Conservation (phyloP, 441 rosid genomes). For the Biscutella laevigata region DNA sequence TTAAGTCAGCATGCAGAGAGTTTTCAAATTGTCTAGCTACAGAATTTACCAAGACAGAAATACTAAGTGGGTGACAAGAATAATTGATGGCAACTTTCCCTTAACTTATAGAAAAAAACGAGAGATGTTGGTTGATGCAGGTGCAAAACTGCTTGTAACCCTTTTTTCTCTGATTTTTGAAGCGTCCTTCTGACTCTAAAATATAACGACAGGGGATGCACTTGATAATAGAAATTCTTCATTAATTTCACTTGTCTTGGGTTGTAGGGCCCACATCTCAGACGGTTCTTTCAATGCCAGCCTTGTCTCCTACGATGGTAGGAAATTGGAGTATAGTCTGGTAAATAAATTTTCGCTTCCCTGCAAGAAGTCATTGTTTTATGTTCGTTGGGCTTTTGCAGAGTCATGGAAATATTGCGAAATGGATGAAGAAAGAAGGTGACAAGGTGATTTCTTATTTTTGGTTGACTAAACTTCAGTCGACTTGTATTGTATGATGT, state of each 20-base stretch:
- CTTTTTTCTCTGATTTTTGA: conserved; percentile 2
- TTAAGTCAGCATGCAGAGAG: background rate
- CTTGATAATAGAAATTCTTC: background rate
- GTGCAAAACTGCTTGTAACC: background rate
- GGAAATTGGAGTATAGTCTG: conserved; percentile 14
- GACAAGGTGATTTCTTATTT: conserved; percentile 49
- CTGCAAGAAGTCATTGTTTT: conserved; percentile 21
- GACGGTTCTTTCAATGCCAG: conserved; percentile 78
- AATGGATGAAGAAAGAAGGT: conserved; percentile 94
- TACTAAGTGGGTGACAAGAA: background rate
- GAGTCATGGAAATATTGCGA: conserved; percentile 89
- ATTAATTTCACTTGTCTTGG: conserved; percentile 29
- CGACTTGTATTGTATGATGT: background rate
- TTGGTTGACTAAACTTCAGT: conserved; percentile 12
- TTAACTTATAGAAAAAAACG: background rate
- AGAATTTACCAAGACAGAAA: background rate
- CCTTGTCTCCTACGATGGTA: conserved; percentile 96
- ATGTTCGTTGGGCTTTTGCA: conserved; percentile 34
- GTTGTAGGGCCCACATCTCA: conserved; percentile 51
- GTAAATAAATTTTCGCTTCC: conserved; percentile 7
- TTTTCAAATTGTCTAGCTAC: background rate
- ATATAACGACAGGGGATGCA: background rate
- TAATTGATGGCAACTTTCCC: background rate
- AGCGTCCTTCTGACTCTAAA: background rate
- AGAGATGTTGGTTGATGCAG: conserved; percentile 2